Base-by-base conservation (phyloP, 495 filamentous ascomycete genomes). In the Monascus purpureus region DNA sequence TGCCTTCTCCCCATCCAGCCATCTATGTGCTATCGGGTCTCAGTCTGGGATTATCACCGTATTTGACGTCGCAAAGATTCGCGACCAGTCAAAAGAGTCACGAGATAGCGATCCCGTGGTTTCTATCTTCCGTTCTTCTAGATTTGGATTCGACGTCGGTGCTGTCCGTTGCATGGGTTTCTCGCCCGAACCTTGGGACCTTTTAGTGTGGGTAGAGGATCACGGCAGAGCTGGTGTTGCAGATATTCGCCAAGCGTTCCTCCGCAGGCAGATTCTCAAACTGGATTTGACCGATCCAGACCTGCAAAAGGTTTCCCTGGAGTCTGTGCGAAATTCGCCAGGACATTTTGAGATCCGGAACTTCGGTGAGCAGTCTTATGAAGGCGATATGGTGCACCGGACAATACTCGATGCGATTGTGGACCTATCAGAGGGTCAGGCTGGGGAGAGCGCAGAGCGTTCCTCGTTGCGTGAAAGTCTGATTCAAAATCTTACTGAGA, bases 141-240 rank as follows among this genome's bases (percentile, higher is more conserved):
- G 75, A 37, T 59, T 72, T 6, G 61, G 60, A 33, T 51, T 49
- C 13, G 72, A 73, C 27, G 67, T 63, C 13, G 88, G 92, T 34
- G 85, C 90, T 27, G 75, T 97, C 31, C 73, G 90, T 31, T 81
- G 84, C 33, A 88, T 97, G 75, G 67, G 75, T 14, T 97, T 97
- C 49, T 79, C 82, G 0, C 86, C 90, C 2, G 82, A 80, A 13
- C 83, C 87, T 7, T 82, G 77, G 70, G 88, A 97, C 51, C 70
- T 97, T 11, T 65, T 97, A 20, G 80, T 92, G 15, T 95, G 88
- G 86, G 73, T 85, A 13, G 90, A 97, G 56, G 79, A 93, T 39
- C 77, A 76, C 38, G 87, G 83, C 6, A 70, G 80, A 40, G 69
- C 88, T 20, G 87, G 85, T 8, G 63, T 96, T 28, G 80, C 80